A percentile compares a stretch with the other conserved stretches of the same genome.
These are phyloP conservation scores for Daldinia decipiens DNA, from an alignment of 495 filamentous ascomycete genomes.

Conservation along the genomic window DNA sequence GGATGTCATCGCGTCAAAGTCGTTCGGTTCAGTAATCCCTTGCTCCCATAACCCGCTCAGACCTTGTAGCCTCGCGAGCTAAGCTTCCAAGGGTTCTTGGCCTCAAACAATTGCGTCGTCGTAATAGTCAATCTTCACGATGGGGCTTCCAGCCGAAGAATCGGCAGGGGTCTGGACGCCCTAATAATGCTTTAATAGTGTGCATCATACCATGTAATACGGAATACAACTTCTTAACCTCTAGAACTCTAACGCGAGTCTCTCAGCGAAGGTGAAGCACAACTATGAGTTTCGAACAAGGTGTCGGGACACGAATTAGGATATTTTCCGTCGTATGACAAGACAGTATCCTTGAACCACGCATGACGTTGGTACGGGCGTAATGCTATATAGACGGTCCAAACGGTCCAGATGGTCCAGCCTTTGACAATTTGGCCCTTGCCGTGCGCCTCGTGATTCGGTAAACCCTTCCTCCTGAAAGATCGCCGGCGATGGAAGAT, in stretches of 20 bases:
- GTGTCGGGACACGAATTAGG: constrained; percentile 19
- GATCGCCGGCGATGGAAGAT: constrained; percentile 44
- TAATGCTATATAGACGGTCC: not conserved
- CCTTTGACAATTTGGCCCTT: constrained; percentile 24
- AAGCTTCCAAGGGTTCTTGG: constrained; percentile 35
- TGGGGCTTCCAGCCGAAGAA: constrained; percentile 16
- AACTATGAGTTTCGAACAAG: constrained; percentile 27
- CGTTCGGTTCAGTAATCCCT: constrained; percentile 17
- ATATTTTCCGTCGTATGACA: constrained; percentile 37
- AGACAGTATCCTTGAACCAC: constrained; percentile 22
- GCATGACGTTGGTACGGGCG: constrained; percentile 21
- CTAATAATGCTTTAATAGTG: constrained; percentile 15
- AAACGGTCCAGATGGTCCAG: constrained; percentile 15
- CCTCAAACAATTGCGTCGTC: constrained; percentile 38
- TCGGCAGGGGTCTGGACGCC: constrained; percentile 19
- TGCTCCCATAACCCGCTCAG: constrained; percentile 29
- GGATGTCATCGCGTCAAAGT: constrained; percentile 27
- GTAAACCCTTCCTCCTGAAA: constrained; percentile 31
- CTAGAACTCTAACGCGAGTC: constrained; percentile 2
- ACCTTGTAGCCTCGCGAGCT: constrained; percentile 24
- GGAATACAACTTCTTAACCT: constrained; percentile 6
- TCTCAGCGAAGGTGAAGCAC: constrained; percentile 21
- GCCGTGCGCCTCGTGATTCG: constrained; percentile 39
- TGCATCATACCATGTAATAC: constrained; percentile 15
- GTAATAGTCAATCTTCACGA: constrained; percentile 27